Percentiles rank a stretch among this genome's conserved stretches.
Conservation (phyloP, 257 asterid genomes). For the Apocynum venetum region DNA sequence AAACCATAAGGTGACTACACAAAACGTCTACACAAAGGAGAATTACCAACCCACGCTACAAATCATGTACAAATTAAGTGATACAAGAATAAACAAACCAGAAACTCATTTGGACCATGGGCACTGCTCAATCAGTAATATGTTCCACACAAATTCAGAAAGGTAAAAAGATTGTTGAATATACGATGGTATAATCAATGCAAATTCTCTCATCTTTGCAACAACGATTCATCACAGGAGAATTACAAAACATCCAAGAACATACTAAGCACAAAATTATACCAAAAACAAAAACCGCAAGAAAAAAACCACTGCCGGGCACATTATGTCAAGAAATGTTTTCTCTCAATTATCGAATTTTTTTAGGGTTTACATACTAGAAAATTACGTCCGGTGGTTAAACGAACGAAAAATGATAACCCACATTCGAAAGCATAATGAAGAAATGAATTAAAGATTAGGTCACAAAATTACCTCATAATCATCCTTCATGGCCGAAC, state of each 20-base stretch:
- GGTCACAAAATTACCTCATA: conserved; percentile 26
- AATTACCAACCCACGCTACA: background rate
- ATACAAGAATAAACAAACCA: background rate
- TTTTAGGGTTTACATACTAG: background rate
- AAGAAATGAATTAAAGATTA: background rate
- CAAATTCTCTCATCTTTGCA: background rate
- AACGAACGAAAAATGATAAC: background rate
- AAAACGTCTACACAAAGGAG: background rate
- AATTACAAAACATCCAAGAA: background rate
- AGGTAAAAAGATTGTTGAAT: background rate
- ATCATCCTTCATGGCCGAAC: conserved; percentile 31
- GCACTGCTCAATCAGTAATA: background rate
- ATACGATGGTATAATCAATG: background rate
- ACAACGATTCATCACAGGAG: background rate
- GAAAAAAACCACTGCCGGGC: background rate
- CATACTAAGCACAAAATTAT: background rate
- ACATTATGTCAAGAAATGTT: background rate
- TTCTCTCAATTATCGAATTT: background rate
- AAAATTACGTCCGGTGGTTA: background rate
- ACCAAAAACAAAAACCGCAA: background rate
- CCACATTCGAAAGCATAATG: background rate
- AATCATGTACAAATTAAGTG: background rate
- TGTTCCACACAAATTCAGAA: background rate
- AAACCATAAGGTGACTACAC: background rate
- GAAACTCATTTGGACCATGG: background rate